Conservation (phyloP, 2,329 filamentous ascomycete species). For the Cladosporium phlei region DNA sequence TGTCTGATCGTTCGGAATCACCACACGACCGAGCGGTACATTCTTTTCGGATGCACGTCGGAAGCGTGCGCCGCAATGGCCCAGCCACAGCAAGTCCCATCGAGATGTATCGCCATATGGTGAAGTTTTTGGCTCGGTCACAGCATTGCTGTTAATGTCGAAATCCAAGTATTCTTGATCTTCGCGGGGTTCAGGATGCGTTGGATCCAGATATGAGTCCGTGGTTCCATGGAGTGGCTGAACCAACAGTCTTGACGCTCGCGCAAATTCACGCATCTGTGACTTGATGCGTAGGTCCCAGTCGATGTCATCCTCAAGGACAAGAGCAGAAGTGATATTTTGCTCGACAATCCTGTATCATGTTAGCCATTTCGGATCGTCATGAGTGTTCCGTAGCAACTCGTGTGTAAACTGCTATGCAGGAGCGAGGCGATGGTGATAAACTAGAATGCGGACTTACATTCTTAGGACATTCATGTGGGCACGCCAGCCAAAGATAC, state of each 20-base stretch:
- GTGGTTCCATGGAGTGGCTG: slow-evolving; percentile 21
- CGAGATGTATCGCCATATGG: slow-evolving; percentile 22
- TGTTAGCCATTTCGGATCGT: too few relatives aligned
- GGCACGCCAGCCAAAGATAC: slow-evolving; percentile 23
- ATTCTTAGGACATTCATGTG: slow-evolving; percentile 24
- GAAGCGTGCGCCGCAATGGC: slow-evolving; percentile 40
- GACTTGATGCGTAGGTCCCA: slow-evolving; percentile 42
- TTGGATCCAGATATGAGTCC: slow-evolving; percentile 20
- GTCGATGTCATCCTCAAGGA: slow-evolving; percentile 44
- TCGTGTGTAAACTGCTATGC: too few relatives aligned
- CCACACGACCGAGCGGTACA: slow-evolving; percentile 19
- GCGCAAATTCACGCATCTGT: slow-evolving; percentile 35
- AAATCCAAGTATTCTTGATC: slow-evolving; percentile 13
- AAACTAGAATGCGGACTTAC: slow-evolving; percentile 13
- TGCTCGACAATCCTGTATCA: slow-evolving; percentile 32
- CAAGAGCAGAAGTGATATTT: slow-evolving; percentile 37
- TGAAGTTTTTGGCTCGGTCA: slow-evolving; percentile 16
- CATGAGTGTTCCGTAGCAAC: too few relatives aligned
- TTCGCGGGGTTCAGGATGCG: slow-evolving; percentile 15
- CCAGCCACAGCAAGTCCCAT: slow-evolving; percentile 39
- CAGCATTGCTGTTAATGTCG: slow-evolving; percentile 12
- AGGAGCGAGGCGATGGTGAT: not conserved
- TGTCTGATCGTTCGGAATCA: slow-evolving; percentile 20
- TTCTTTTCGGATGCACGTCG: slow-evolving; percentile 13
- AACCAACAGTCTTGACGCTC: slow-evolving; percentile 36